phyloP scores from a whole-genome alignment of 805 yeast genomes.

The Saturnispora quitensis region DNA sequence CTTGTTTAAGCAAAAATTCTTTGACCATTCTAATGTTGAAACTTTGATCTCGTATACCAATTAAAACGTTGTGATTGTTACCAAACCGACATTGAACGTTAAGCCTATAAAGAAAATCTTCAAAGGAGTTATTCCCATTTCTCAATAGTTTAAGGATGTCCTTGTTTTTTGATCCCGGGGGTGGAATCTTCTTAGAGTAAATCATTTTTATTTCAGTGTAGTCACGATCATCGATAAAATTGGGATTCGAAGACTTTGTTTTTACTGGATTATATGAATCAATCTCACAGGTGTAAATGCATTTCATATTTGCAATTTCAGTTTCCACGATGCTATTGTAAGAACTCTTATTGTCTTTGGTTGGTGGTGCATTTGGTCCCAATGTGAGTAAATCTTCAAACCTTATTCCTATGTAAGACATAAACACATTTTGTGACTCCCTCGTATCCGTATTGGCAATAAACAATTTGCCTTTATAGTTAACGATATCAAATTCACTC shows the following conservation, averaged over 20 bases:
- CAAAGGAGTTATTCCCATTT: conserved; percentile 9
- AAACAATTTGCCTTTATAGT: conserved; percentile 1
- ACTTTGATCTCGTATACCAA: conserved; percentile 13
- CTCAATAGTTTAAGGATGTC: conserved; percentile 5
- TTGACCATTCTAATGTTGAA: conserved; percentile 10
- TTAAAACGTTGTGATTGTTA: conserved; percentile 4
- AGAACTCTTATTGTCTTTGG: conserved; percentile 10
- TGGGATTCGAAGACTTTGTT: background rate
- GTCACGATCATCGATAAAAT: background rate
- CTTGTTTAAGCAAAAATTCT: conserved; percentile 6
- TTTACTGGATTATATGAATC: conserved; percentile 6
- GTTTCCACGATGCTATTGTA: conserved; percentile 8
- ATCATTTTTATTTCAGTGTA: conserved; percentile 16
- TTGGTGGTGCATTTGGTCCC: conserved; percentile 7
- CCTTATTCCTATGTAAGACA: conserved; percentile 15
- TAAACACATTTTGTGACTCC: conserved; percentile 6
- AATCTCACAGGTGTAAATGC: conserved; percentile 12
- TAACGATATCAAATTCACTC: conserved; percentile 9
- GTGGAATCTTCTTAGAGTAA: conserved; percentile 10
- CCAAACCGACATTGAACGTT: conserved; percentile 13
- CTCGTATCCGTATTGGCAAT: conserved; percentile 12
- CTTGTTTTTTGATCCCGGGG: background rate
- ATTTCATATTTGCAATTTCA: conserved; percentile 5
- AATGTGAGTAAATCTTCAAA: conserved; percentile 14
- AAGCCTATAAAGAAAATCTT: conserved; percentile 5